A percentile compares a stretch with the other conserved stretches of the same genome.
phyloP scores from a whole-genome alignment of 257 asterid genomes.

The Solanum rostratum region DNA sequence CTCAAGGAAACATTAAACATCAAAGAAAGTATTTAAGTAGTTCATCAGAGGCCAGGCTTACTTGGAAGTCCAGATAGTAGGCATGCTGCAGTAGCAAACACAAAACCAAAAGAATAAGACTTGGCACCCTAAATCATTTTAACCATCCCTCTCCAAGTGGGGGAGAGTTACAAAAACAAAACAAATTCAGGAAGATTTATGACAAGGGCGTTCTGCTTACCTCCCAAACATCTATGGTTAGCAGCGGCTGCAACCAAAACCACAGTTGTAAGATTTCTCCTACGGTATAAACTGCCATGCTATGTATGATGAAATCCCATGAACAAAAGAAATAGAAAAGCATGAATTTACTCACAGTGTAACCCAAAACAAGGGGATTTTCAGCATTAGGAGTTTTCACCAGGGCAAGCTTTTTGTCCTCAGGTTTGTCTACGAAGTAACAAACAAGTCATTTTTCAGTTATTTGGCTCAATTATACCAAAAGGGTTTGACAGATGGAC shows the following conservation, averaged over 20 bases:
- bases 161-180: too few relatives aligned
- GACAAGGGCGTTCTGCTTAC: slow-evolving; percentile 19
- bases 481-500: background rate
- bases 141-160: background rate
- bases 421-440: slow-evolving; percentile 54
- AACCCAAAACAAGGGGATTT: slow-evolving; percentile 93
- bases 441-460: background rate
- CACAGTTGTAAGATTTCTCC: background rate
- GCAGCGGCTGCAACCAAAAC: slow-evolving; percentile 61
- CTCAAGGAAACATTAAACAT: background rate
- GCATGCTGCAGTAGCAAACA: slow-evolving; percentile 50
- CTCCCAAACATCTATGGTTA: slow-evolving; percentile 95
- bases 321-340: background rate
- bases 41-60: slow-evolving; percentile 5
- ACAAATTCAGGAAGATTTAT: background rate
- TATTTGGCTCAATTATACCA: background rate
- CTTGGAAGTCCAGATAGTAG: slow-evolving; percentile 90
- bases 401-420: slow-evolving; percentile 71
- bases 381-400: slow-evolving; percentile 94
- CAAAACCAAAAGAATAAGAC: background rate
- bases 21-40: background rate
- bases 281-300: background rate
- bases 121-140: background rate
- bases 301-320: background rate
- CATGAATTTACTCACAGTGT: slow-evolving; percentile 40